Percentiles rank a stretch among this genome's conserved stretches.
phyloP scores from a whole-genome alignment of 2,329 filamentous ascomycete species.

The Didymella keratinophila region DNA sequence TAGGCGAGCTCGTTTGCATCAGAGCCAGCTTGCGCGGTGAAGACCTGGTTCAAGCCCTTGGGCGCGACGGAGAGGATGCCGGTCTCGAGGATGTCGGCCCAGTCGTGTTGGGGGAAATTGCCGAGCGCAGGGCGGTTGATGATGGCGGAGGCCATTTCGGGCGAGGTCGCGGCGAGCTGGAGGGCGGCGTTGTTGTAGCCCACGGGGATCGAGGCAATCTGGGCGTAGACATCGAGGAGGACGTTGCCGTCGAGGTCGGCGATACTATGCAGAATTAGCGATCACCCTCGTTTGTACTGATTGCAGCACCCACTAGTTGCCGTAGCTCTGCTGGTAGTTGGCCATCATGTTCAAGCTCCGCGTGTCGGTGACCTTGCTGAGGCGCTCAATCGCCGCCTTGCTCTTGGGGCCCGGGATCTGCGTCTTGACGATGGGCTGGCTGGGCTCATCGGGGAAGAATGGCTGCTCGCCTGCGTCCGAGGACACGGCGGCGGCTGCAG shows the following conservation, averaged over 20 bases:
- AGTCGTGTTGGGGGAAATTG: constrained; percentile 88
- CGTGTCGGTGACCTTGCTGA: constrained; percentile 84
- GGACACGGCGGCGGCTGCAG: constrained; percentile 42
- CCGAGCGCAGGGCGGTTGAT: constrained; percentile 90
- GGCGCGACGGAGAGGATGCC: constrained; percentile 85
- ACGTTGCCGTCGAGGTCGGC: constrained; percentile 75
- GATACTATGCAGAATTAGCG: constrained; percentile 50
- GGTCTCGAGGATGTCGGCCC: constrained; percentile 78
- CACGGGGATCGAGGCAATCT: constrained; percentile 91
- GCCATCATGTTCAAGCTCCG: constrained; percentile 74
- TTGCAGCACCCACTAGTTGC: constrained; percentile 68
- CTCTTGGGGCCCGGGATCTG: constrained; percentile 79
- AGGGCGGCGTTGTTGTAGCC: constrained; percentile 91
- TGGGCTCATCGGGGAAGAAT: constrained; percentile 67
- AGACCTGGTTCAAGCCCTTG: constrained; percentile 84
- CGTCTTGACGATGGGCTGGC: constrained; percentile 62
- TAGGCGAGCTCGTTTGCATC: constrained; percentile 95
- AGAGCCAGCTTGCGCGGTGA: constrained; percentile 87
- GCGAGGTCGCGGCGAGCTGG: constrained; percentile 72
- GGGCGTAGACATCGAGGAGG: constrained; percentile 81
- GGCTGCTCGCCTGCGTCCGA: constrained; percentile 52
- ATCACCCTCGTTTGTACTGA: not conserved
- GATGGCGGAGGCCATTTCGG: constrained; percentile 79
- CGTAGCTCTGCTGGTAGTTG: constrained; percentile 54
- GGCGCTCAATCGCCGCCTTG: constrained; percentile 71